Evolutionary conservation across 257 asterid species (phyloP).

Genomic region (Voacanga thouarsii): DNA sequence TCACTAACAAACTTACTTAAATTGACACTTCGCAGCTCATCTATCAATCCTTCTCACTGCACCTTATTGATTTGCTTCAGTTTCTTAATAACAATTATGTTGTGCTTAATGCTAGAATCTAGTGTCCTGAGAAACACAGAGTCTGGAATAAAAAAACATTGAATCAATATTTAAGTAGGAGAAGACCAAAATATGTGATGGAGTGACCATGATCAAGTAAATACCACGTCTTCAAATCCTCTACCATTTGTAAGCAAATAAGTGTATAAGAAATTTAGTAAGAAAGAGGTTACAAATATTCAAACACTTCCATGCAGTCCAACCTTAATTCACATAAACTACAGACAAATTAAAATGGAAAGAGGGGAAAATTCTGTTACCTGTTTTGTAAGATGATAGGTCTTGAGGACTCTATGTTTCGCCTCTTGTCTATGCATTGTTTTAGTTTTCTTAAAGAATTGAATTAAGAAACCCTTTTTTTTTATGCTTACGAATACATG

Average conservation of each 20-base stretch:
- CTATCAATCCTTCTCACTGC: slow-evolving; percentile 88
- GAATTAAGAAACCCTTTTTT: no score
- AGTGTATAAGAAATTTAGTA: neutral
- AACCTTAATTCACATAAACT: neutral
- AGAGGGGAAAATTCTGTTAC: no score
- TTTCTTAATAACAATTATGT: slow-evolving; percentile 93
- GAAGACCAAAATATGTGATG: neutral
- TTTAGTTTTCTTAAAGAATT: no score
- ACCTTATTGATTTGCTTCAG: slow-evolving; percentile 94
- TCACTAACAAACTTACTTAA: slow-evolving; percentile 97
- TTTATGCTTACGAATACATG: no score
- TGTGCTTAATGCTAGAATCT: slow-evolving; percentile 97
- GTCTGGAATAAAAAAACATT: slow-evolving; percentile 48
- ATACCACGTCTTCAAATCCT: neutral
- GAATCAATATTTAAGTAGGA: slow-evolving; percentile 22
- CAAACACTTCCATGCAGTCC: neutral
- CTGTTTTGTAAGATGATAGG: no score
- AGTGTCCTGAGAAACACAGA: slow-evolving; percentile 83
- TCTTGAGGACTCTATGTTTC: no score
- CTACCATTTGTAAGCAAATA: neutral
- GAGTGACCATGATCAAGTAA: neutral
- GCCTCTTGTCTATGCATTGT: no score
- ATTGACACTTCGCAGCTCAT: slow-evolving; percentile 90
- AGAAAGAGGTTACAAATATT: neutral
- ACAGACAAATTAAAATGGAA: neutral